Evolutionary conservation across 2,329 filamentous ascomycete genomes (phyloP).

Genomic region (Tolypocladium ovalisporum): DNA sequence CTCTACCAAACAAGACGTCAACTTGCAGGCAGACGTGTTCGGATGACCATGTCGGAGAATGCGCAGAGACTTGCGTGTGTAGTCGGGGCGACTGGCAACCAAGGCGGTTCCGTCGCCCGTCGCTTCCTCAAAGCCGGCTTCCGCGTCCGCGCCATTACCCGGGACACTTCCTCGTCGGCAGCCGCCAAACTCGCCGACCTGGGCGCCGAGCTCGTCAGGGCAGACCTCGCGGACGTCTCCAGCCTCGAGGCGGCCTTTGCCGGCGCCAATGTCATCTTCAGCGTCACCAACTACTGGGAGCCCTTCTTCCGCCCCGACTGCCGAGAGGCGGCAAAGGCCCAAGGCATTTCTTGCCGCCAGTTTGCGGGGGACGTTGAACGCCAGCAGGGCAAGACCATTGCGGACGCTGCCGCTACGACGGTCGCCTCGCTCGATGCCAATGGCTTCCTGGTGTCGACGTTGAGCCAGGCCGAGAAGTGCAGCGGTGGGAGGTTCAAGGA

Average conservation of each 20-base stretch:
- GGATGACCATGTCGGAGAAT: neutral
- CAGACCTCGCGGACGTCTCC: conserved; percentile 29
- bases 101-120: conserved; percentile 41
- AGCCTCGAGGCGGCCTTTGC: conserved; percentile 28
- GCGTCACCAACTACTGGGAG: conserved; percentile 45
- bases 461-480: conserved; percentile 35
- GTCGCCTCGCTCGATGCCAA: conserved; percentile 30
- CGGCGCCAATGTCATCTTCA: conserved; percentile 40
- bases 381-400: conserved; percentile 42
- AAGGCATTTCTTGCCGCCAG: conserved; percentile 28
- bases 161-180: conserved; percentile 28
- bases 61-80: conserved; percentile 29
- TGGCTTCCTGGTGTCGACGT: conserved; percentile 38
- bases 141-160: conserved; percentile 35
- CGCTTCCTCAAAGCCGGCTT: conserved; percentile 30
- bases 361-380: conserved; percentile 38
- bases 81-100: conserved; percentile 36
- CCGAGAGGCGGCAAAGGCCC: conserved; percentile 23
- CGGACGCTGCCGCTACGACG: conserved; percentile 35
- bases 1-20: neutral
- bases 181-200: conserved; percentile 26
- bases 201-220: conserved; percentile 32
- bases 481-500: conserved; percentile 34
- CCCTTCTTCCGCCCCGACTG: conserved; percentile 34
- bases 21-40: neutral